Percentiles rank a stretch among this genome's conserved stretches.
Conservation (phyloP, 1,284 basidiomycete genomes). For the Lentinula novae-zelandiae region DNA sequence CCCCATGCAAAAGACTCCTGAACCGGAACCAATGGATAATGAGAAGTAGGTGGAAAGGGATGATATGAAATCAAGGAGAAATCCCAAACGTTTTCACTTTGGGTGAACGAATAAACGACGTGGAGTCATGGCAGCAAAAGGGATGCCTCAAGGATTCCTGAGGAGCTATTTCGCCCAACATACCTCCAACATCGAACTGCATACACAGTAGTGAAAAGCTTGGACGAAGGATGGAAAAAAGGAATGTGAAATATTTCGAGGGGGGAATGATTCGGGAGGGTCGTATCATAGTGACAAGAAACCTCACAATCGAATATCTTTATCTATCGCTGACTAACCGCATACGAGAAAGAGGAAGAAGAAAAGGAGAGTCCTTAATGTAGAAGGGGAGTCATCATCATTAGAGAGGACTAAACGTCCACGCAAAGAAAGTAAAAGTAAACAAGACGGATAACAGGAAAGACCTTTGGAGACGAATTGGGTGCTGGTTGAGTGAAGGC, state of each 20-base stretch:
- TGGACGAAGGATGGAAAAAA: not conserved
- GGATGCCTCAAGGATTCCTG: not conserved
- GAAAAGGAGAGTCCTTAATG: not conserved
- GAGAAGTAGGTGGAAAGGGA: not conserved
- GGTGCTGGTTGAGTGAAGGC: not conserved
- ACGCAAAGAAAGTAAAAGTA: not conserved
- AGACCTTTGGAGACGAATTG: not conserved
- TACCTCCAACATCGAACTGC: not conserved
- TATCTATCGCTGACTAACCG: conserved; percentile 8
- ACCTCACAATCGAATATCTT: conserved; percentile 5
- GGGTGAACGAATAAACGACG: not conserved
- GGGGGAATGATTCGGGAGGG: not conserved
- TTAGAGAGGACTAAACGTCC: not conserved
- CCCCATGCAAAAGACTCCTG: conserved; percentile 5
- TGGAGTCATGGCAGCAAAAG: not conserved
- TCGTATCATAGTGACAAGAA: not conserved
- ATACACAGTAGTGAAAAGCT: not conserved
- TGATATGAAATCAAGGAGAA: not conserved
- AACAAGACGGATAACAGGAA: not conserved
- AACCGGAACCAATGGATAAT: not conserved
- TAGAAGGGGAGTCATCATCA: conserved; percentile 7
- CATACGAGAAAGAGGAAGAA: not conserved
- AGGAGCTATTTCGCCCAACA: not conserved
- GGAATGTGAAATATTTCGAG: conserved; percentile 8
- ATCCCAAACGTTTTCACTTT: not conserved